phyloP scores from a whole-genome alignment of 371 early-diverging fungal genomes.

The Mortierella sp. region DNA sequence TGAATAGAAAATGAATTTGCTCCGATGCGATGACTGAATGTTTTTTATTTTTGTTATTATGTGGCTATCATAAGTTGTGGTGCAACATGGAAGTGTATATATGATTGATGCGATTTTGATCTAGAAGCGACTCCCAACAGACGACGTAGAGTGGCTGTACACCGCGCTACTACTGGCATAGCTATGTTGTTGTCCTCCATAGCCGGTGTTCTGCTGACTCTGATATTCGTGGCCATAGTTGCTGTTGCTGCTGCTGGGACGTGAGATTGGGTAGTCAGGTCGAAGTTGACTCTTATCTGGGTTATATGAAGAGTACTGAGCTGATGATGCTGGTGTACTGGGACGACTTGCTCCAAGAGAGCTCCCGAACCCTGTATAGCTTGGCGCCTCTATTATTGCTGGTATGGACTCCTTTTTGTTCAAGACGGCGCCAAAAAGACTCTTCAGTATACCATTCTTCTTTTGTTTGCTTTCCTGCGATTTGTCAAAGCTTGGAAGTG shows the following conservation, averaged over 20 bases:
- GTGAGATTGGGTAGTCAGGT: conserved; percentile 29
- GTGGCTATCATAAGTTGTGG: too few relatives aligned
- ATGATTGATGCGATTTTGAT: not conserved
- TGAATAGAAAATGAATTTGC: not conserved
- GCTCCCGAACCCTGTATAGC: conserved; percentile 44
- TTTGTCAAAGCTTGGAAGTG: conserved; percentile 76
- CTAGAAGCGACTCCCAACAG: conserved; percentile 40
- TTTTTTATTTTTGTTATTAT: not conserved
- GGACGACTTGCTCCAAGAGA: conserved; percentile 12
- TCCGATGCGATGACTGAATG: not conserved
- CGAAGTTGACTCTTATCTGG: conserved; percentile 31
- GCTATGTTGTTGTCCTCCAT: conserved; percentile 13
- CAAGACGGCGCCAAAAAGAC: conserved; percentile 45
- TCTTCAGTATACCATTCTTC: conserved; percentile 51
- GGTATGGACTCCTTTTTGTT: conserved; percentile 49
- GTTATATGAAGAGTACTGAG: conserved; percentile 20
- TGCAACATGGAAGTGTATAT: not conserved
- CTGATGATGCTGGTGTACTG: conserved; percentile 1
- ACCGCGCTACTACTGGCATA: conserved; percentile 49
- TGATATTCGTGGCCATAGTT: conserved; percentile 22
- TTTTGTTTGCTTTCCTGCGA: conserved; percentile 33
- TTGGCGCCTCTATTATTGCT: conserved; percentile 41
- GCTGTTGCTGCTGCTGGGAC: conserved; percentile 48
- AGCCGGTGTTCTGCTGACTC: conserved; percentile 13
- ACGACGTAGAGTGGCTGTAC: conserved; percentile 32